A percentile compares a stretch with the other conserved stretches of the same genome.
Evolutionary conservation across 2,329 filamentous ascomycete genomes (phyloP).

Genomic region (Chaetomium globosum): DNA sequence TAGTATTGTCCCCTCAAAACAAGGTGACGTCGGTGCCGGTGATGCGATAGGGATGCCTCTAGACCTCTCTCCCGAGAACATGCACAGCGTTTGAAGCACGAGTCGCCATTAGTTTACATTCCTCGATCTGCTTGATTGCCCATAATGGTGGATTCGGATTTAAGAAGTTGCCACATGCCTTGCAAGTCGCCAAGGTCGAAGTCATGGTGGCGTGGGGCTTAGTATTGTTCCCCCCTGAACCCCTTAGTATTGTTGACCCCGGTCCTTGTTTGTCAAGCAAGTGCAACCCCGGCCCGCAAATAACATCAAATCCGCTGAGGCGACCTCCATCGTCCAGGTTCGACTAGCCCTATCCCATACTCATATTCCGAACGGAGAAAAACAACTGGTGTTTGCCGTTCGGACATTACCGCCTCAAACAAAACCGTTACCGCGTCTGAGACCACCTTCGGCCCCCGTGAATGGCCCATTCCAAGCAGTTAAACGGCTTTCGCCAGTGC

Average conservation of each 20-base stretch:
- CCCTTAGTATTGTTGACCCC: constrained; percentile 36
- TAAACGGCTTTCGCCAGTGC: not conserved
- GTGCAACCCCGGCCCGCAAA: constrained; percentile 4
- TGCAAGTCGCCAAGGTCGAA: constrained; percentile 8
- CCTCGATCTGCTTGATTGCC: constrained; percentile 13
- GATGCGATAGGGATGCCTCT: constrained; percentile 7
- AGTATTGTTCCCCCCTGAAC: constrained; percentile 38
- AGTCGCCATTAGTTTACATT: not conserved
- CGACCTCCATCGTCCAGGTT: not conserved
- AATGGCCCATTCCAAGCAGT: not conserved
- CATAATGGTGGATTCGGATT: not conserved
- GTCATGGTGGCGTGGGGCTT: constrained; percentile 36
- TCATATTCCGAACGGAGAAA: constrained; percentile 1
- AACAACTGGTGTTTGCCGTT: constrained; percentile 14
- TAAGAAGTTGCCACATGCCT: constrained; percentile 6
- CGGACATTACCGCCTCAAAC: not conserved
- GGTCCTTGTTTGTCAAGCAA: constrained; percentile 19
- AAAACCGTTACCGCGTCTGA: not conserved
- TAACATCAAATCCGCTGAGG: not conserved
- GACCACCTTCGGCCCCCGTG: not conserved
- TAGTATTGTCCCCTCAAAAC: constrained; percentile 24
- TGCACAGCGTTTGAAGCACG: not conserved
- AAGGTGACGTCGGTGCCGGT: constrained; percentile 8
- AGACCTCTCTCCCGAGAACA: not conserved
- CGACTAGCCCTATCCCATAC: not conserved